Conservation (phyloP, 805 yeast genomes). For the Suhomyces prunicola region DNA sequence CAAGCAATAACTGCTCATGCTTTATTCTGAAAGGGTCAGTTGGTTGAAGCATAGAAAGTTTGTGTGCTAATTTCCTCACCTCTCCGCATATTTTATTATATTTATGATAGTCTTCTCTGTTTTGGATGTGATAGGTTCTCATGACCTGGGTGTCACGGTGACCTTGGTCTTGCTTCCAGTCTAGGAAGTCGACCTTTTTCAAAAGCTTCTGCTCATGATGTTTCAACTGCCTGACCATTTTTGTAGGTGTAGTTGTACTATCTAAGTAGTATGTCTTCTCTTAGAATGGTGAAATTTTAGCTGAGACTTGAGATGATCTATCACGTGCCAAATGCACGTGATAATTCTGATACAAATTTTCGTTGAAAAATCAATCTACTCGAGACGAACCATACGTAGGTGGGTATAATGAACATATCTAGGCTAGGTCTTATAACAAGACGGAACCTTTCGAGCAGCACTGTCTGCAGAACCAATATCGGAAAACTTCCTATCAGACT, state of each 20-base stretch:
- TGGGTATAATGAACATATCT: background rate
- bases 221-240: slow-evolving; percentile 82
- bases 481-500: slow-evolving; percentile 77
- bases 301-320: slow-evolving; percentile 4
- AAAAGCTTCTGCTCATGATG: slow-evolving; percentile 94
- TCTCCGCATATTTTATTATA: slow-evolving; percentile 93
- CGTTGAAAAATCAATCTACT: background rate
- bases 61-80: slow-evolving; percentile 81
- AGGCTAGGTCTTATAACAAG: background rate
- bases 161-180: slow-evolving; percentile 95
- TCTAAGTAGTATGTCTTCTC: background rate
- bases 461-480: slow-evolving; percentile 52
- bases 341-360: background rate
- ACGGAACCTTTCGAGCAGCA: slow-evolving; percentile 13
- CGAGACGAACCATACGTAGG: background rate
- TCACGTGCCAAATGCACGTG: background rate
- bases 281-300: background rate
- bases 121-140: slow-evolving; percentile 90
- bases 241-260: slow-evolving; percentile 6
- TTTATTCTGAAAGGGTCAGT: slow-evolving; percentile 82
- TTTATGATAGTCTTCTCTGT: slow-evolving; percentile 93
- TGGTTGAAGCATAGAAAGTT: slow-evolving; percentile 79
- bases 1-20: slow-evolving; percentile 84
- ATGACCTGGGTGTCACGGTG: slow-evolving; percentile 96
- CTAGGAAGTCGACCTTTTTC: slow-evolving; percentile 92